Percentiles rank a stretch among this genome's conserved stretches.
phyloP scores from a whole-genome alignment of 306 rosid species.

The Bauhinia variegata region DNA sequence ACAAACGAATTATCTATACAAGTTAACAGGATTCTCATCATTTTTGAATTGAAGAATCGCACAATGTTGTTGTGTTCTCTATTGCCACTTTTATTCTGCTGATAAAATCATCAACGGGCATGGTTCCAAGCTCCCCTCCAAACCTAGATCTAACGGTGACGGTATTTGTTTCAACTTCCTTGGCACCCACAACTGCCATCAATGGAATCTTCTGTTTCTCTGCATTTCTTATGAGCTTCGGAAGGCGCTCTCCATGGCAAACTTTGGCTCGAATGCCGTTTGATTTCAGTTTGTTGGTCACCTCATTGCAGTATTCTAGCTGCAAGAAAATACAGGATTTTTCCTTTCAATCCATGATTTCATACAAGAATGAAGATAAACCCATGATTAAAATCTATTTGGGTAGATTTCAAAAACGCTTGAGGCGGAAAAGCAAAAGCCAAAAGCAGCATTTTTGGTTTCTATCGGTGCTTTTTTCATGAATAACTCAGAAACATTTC shows the following conservation, averaged over 20 bases:
- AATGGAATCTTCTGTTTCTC: constrained; percentile 90
- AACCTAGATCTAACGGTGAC: constrained; percentile 86
- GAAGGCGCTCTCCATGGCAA: constrained; percentile 87
- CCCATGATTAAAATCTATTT: no score
- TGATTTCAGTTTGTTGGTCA: constrained; percentile 64
- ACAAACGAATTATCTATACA: background rate
- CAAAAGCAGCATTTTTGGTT: no score
- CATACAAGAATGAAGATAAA: background rate
- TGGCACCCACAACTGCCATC: constrained; percentile 93
- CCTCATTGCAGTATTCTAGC: constrained; percentile 79
- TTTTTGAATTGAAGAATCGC: constrained; percentile 33
- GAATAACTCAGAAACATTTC: no score
- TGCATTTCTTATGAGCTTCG: constrained; percentile 91
- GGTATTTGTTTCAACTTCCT: constrained; percentile 77
- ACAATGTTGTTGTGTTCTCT: constrained; percentile 57
- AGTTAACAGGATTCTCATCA: constrained; percentile 12
- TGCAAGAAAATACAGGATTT: constrained; percentile 37
- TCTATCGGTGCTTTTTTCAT: no score
- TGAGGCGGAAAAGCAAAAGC: no score
- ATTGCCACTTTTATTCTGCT: constrained; percentile 60
- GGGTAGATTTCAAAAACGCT: no score
- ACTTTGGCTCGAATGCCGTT: constrained; percentile 76
- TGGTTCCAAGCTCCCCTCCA: constrained; percentile 84
- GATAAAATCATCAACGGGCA: constrained; percentile 75
- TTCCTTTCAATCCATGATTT: constrained; percentile 17